Base-by-base conservation (phyloP, 2,329 filamentous ascomycete genomes). In the Diaporthe citrichinensis region DNA sequence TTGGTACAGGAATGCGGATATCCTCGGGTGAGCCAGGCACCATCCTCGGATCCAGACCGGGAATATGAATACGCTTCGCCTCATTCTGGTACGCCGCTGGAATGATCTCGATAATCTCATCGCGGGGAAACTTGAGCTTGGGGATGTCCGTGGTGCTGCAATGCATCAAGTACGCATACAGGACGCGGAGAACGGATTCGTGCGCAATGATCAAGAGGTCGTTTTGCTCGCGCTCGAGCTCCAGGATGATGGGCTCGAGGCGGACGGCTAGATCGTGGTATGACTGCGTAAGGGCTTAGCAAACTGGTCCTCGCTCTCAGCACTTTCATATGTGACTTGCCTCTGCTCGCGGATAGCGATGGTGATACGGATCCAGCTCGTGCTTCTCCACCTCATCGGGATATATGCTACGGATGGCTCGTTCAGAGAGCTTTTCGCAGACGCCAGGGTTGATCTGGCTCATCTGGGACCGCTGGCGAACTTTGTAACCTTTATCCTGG, bases 41-140 rank as follows among this genome's bases (percentile, higher is more conserved):
- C 71, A 95, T 92, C 68, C 90, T 88, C 17, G 90, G 88, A 75
- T 92, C 89, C 36, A 92, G 84, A 4, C 89, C 90, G 7, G 94
- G 94, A 77, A 99, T 98, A 80, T 94, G 92, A 80, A 99, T 95
- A 75, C 95, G 92, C 83, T 95, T 97, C 28, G 96, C 95, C 84
- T 97, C 94, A 82, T 99, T 99, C 86, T 98, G 97, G 85, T 99
- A 99, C 44, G 95, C 96, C 25, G 96, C 96, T 4, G 97, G 97
- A 76, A 98, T 97, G 82, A 99, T 98, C 88, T 99, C 97, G 79
- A 99, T 98, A 82, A 99, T 98, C 83, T 99, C 95, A 82, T 99
- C 94, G 58, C 97, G 94, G 5, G 97, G 97, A 81, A 99, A 99
- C 79, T 95, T 94, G 77, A 99, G 91, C 79, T 93, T 94, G 5